phyloP scores from a whole-genome alignment of 2,329 filamentous ascomycete species.

The Mycosphaerella arachidis region DNA sequence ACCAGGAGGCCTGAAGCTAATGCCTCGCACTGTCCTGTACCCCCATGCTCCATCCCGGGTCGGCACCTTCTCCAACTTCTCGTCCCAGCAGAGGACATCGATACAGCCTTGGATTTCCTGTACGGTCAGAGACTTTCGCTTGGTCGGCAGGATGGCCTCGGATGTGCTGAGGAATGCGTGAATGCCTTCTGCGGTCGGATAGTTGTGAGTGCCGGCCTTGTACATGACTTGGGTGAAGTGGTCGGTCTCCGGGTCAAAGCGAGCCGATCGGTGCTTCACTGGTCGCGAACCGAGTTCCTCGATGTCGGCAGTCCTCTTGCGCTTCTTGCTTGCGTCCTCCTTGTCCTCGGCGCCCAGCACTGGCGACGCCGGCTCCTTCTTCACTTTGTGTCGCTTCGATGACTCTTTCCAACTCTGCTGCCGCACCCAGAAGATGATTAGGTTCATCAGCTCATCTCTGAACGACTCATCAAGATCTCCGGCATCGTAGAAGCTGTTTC shows the following conservation, averaged over 20 bases:
- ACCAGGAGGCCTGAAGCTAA: constrained; percentile 25
- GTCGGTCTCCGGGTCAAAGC: constrained; percentile 18
- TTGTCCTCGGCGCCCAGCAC: constrained; percentile 10
- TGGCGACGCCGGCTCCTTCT: constrained; percentile 5
- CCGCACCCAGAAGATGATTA: constrained; percentile 70
- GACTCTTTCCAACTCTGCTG: constrained; percentile 65
- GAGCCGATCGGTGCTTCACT: constrained; percentile 23
- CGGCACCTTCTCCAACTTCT: constrained; percentile 63
- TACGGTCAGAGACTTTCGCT: constrained; percentile 48
- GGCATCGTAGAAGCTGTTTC: constrained; percentile 91
- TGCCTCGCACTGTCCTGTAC: constrained; percentile 45
- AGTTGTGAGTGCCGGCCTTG: constrained; percentile 49
- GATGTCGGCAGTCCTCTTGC: constrained; percentile 29
- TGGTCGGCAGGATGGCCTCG: constrained; percentile 66
- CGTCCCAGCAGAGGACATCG: constrained; percentile 84
- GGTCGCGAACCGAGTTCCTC: constrained; percentile 24
- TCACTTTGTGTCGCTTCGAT: constrained; percentile 20
- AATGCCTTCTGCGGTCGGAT: constrained; percentile 76
- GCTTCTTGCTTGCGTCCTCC: constrained; percentile 22
- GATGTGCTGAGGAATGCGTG: constrained; percentile 67
- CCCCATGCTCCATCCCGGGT: constrained; percentile 35
- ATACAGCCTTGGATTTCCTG: constrained; percentile 80
- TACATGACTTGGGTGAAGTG: constrained; percentile 27
- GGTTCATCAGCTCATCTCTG: constrained; percentile 69
- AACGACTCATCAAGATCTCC: constrained; percentile 85